Evolutionary conservation across 1,284 basidiomycete species (phyloP).

Genomic region (Papiliotrema fonsecae): DNA sequence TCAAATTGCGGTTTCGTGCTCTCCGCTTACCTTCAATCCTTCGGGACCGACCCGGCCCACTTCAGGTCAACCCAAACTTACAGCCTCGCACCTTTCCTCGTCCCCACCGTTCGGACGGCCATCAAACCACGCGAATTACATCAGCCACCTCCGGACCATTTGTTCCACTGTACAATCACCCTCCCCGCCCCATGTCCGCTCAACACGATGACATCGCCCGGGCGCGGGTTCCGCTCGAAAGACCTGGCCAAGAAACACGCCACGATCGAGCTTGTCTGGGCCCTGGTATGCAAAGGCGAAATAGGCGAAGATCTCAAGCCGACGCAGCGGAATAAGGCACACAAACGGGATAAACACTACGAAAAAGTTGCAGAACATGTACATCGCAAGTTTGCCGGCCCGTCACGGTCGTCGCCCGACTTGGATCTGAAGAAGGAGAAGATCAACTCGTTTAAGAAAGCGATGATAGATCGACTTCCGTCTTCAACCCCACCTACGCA

Average conservation of each 20-base stretch:
- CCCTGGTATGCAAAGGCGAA: constrained; percentile 16
- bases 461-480: background rate
- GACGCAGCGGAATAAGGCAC: background rate
- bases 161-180: constrained; percentile 9
- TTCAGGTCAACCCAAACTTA: constrained; percentile 3
- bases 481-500: background rate
- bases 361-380: background rate
- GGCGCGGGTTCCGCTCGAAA: constrained; percentile 6
- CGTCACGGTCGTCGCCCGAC: background rate
- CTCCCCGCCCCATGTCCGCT: constrained; percentile 6
- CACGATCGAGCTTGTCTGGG: constrained; percentile 10
- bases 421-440: background rate
- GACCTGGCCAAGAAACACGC: constrained; percentile 21
- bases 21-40: constrained; percentile 11
- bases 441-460: background rate
- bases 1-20: constrained; percentile 8
- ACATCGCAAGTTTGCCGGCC: background rate
- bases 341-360: background rate
- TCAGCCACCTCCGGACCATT: constrained; percentile 9
- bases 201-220: constrained; percentile 3
- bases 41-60: constrained; percentile 6
- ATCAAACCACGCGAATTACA: background rate
- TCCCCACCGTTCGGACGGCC: background rate
- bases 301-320: constrained; percentile 12
- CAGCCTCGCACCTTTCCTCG: constrained; percentile 4